Evolutionary conservation across 1,284 basidiomycete genomes (phyloP).

Genomic region (Cutaneotrichosporon dermatis): DNA sequence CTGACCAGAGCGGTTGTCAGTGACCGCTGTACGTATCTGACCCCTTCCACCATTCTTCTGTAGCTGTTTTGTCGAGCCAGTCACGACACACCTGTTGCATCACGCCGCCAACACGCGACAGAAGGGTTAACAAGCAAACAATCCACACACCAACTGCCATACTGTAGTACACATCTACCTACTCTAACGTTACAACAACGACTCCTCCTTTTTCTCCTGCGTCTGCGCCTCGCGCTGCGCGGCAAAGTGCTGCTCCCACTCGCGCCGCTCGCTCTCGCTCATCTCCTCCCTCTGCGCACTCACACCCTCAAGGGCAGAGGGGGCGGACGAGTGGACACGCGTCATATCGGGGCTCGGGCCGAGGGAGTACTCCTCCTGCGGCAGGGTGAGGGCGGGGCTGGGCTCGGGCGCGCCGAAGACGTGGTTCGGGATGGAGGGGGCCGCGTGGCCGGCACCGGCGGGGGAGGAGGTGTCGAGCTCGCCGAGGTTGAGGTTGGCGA

Average conservation of each 20-base stretch:
- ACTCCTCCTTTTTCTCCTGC: background rate
- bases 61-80: too few species aligned
- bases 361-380: background rate
- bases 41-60: too few species aligned
- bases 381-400: background rate
- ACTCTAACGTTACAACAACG: constrained; percentile 9
- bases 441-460: background rate
- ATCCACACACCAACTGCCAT: too few species aligned
- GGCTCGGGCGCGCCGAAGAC: background rate
- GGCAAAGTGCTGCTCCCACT: constrained; percentile 13
- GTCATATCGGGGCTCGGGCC: background rate
- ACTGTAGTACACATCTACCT: background rate
- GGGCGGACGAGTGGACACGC: background rate
- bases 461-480: background rate
- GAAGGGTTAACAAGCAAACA: too few species aligned
- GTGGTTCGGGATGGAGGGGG: background rate
- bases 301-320: background rate
- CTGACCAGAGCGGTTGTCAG: too few species aligned
- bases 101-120: too few species aligned
- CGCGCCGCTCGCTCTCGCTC: constrained; percentile 7
- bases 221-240: background rate
- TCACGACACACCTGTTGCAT: too few species aligned
- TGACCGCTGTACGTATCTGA: too few species aligned
- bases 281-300: constrained; percentile 4
- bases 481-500: background rate